Base-by-base conservation (phyloP, 345 rosid species). In the Alliaria petiolata region DNA sequence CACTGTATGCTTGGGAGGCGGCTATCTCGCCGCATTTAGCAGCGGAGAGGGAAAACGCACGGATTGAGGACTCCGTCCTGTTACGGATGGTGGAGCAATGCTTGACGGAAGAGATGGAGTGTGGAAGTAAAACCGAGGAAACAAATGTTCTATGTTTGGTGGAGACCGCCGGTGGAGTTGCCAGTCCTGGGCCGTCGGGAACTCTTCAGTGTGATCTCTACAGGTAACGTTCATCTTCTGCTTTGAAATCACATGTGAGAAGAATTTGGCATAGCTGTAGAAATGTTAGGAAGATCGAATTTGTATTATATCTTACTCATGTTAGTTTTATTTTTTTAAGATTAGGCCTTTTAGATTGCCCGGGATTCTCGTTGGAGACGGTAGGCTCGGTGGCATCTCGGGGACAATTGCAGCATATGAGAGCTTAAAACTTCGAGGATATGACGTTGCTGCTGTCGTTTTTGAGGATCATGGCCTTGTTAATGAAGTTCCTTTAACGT, bases 101-200 rank as follows among this genome's bases (percentile, higher is more conserved):
- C 43, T 76, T 93, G 75, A 80, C 34, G 70, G 81, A 75, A 36
- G 84, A 76, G 13, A 75, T 71, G 79, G 75, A 71, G 33, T 31
- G 50, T 30, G 79, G 63, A 62, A n/a, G n/a, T n/a, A n/a, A n/a
- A n/a, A 38, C 28, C n/a, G 79, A 36, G 56, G 43, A 42, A 67
- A 47, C 69, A 63, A 77, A 79, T 40, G 66, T 69, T 54, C 75
- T 93, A 6, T 89, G 91, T 70, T 78, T 95, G 45, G 84, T 95
- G 40, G 98, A 95, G 80, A 89, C 99, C 51, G 93, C 99, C 10
- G 99, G 99, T 2, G 98, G 99, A 14, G 93, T 95, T 47, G 99
- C 98, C 0, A 91, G 96, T 56, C 98, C 98, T 0, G 96, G 85
- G 3, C 95, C 99, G 2, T 87, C 98, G 0, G 95, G 98, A 16